Evolutionary conservation across 257 asterid species (phyloP), one percentile per base, ranked within the genome.

Genomic region (Plectranthus barbatus): DNA sequence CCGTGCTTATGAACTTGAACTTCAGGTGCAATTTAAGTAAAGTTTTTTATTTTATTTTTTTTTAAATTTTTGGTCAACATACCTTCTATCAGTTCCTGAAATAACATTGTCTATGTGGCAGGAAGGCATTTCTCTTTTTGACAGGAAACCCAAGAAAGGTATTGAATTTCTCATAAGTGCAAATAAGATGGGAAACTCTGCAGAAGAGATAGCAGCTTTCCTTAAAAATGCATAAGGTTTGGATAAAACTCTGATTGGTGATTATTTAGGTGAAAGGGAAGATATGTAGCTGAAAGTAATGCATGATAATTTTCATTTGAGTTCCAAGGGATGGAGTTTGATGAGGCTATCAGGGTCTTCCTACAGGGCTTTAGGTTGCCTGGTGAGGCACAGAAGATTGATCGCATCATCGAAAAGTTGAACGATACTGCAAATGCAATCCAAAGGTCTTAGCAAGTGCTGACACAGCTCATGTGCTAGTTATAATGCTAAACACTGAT

Each of bases 301-400:
- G 99, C 99, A 93, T 70, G 95, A 93, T 7, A 90, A 90, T 56
- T 90, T 76, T 93, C 99, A 53, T 93, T 93, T 77, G 97, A 90
- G 50, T 93, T 93, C 75, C 92, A 93, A 87, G 91, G 79, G 46
- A 77, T 75, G 87, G 86, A 87, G 77, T 93, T 90, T 65, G 99
- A 93, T 60, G 99, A 93, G 80, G 97, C 99, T 53, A 90, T 93
- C 65, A 93, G 94, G 84, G 83, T 65, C 72, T 84, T 93, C 76
- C 78, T 93, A 58, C 96, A 83, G 71, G 95, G 99, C 56, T 93
- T 93, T 68, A 85, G 99, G 67, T 65, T 93, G 76, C 99, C 99
- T 64, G 99, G 99, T 45, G 99, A 93, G 88, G 99, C 99, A 37
- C 99, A 93, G 72, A 93, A 93, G 86, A 93, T 93, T 56, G 99